phyloP scores from a whole-genome alignment of 768 basidiomycete genomes.

The Tylopilus sp. region DNA sequence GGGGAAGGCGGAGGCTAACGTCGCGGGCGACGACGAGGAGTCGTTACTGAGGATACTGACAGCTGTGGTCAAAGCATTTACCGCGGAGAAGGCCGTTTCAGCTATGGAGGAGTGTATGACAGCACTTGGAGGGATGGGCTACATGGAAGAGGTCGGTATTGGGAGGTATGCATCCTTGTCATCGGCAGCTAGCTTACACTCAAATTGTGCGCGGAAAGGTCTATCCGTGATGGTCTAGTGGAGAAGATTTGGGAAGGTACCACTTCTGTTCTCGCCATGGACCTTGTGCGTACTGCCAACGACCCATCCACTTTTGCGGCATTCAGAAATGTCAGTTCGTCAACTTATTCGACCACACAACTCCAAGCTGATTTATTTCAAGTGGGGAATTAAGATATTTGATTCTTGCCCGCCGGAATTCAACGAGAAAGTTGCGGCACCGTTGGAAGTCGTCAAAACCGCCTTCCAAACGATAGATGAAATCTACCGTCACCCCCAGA shows the following conservation, averaged over 20 bases:
- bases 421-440: slow-evolving; percentile 21
- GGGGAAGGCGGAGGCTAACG: slow-evolving; percentile 58
- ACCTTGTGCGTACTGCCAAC: slow-evolving; percentile 54
- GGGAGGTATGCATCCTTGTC: slow-evolving; percentile 40
- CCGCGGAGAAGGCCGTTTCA: slow-evolving; percentile 56
- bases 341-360: slow-evolving; percentile 21
- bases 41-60: slow-evolving; percentile 60
- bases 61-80: slow-evolving; percentile 67
- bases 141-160: slow-evolving; percentile 80
- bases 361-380: background rate
- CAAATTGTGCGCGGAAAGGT: slow-evolving; percentile 22
- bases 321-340: slow-evolving; percentile 46
- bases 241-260: slow-evolving; percentile 88
- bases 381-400: slow-evolving; percentile 55
- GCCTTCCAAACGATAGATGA: slow-evolving; percentile 40
- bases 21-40: slow-evolving; percentile 47
- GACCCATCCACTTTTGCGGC: slow-evolving; percentile 42
- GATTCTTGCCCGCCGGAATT: slow-evolving; percentile 40
- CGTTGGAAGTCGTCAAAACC: slow-evolving; percentile 34
- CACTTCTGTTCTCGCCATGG: slow-evolving; percentile 61
- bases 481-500: slow-evolving; percentile 36
- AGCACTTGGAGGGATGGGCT: slow-evolving; percentile 71
- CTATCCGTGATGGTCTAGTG: slow-evolving; percentile 66
- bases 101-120: slow-evolving; percentile 77
- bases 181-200: background rate